Evolutionary conservation across 345 rosid genomes (phyloP).

Genomic region (Sisymbrium altissimum): DNA sequence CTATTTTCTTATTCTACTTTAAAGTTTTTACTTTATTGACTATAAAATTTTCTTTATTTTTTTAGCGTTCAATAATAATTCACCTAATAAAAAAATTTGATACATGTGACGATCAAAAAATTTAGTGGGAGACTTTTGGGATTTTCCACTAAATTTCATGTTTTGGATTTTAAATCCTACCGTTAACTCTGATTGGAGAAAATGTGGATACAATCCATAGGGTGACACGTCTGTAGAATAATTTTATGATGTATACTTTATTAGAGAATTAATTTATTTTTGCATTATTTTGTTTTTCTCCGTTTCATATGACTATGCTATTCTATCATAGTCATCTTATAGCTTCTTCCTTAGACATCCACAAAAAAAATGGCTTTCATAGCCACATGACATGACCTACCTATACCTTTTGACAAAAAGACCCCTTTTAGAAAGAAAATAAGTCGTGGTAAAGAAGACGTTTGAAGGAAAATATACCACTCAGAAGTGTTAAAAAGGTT

Average conservation of each 20-base stretch:
- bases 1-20: neutral
- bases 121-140: neutral
- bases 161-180: neutral
- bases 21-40: neutral
- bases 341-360: no score
- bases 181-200: neutral
- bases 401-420: slow-evolving; percentile 24
- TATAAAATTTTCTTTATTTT: neutral
- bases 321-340: no score
- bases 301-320: neutral
- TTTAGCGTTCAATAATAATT: neutral
- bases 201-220: neutral
- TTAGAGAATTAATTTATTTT: neutral
- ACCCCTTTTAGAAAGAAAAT: slow-evolving; percentile 14
- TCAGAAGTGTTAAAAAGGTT: slow-evolving; percentile 10
- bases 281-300: neutral
- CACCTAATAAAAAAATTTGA: neutral
- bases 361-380: neutral
- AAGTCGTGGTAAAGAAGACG: slow-evolving; percentile 11
- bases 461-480: slow-evolving; percentile 17
- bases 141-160: neutral
- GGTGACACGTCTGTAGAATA: neutral
- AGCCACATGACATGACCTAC: slow-evolving; percentile 15
- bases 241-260: neutral
- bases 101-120: neutral